These are phyloP conservation scores for Cyberlindnera bimundalis DNA, from an alignment of 805 yeast species.

Conservation along the genomic window DNA sequence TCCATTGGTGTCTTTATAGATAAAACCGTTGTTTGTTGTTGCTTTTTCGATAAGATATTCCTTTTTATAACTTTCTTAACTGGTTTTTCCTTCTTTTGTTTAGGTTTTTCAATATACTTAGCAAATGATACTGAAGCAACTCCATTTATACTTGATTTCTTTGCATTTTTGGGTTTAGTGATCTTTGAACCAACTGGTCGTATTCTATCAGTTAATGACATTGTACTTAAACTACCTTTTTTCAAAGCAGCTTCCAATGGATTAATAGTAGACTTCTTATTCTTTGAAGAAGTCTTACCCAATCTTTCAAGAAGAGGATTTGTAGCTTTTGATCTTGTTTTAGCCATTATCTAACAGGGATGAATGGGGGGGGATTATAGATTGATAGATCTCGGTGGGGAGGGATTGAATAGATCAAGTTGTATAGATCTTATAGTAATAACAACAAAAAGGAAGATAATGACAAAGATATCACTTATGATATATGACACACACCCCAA, in stretches of 20 bases:
- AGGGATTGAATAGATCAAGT: too few species aligned
- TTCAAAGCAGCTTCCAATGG: constrained; percentile 11
- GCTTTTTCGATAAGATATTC: too few species aligned
- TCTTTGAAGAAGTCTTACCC: background rate
- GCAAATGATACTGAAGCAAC: constrained; percentile 11
- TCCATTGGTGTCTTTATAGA: constrained; percentile 25
- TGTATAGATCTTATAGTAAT: too few species aligned
- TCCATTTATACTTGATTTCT: background rate
- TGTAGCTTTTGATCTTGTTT: constrained; percentile 1
- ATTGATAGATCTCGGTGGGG: too few species aligned
- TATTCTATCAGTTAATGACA: constrained; percentile 11
- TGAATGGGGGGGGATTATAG: too few species aligned
- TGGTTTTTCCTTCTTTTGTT: background rate
- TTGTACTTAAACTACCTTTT: constrained; percentile 3
- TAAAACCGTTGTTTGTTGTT: constrained; percentile 2
- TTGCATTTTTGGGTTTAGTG: background rate
- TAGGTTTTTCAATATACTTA: constrained; percentile 3
- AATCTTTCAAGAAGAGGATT: constrained; percentile 11
- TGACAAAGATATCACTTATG: too few species aligned
- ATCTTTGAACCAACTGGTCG: constrained; percentile 4
- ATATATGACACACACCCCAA: too few species aligned
- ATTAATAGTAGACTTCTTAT: background rate
- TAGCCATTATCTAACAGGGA: constrained; percentile 6
- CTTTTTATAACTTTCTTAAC: too few species aligned
- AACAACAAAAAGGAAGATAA: too few species aligned